These are phyloP conservation scores for Ustilago sp. DNA, from an alignment of 1,284 basidiomycete species.

Conservation along the genomic window DNA sequence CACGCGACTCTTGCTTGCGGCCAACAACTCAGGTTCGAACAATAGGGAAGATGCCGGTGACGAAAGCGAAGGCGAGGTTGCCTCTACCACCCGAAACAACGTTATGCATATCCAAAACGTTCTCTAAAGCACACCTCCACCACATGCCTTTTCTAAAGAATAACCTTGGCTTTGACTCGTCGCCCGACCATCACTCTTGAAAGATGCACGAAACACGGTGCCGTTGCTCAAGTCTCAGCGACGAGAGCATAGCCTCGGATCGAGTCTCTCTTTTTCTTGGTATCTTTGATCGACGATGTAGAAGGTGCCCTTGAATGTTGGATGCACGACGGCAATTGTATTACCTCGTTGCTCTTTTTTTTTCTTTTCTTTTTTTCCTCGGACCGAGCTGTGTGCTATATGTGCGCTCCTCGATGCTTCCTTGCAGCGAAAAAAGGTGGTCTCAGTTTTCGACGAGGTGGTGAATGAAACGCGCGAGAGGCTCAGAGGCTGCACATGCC, in stretches of 20 bases:
- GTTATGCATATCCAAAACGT: slow-evolving; percentile 51
- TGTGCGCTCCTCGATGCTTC: neutral
- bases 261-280: neutral
- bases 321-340: slow-evolving; percentile 3
- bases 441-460: neutral
- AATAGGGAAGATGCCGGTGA: slow-evolving; percentile 14
- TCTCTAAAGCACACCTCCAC: slow-evolving; percentile 13
- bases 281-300: neutral
- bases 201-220: slow-evolving; percentile 2
- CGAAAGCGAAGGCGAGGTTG: neutral
- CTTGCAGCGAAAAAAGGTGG: neutral
- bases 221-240: neutral
- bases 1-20: slow-evolving; percentile 11
- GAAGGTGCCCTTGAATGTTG: neutral
- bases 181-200: neutral
- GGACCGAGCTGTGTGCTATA: neutral
- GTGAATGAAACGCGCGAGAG: too few relatives aligned
- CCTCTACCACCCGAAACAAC: neutral
- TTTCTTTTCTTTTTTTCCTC: neutral
- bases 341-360: neutral
- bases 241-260: neutral
- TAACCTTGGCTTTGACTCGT: neutral
- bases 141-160: neutral
- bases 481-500: too few relatives aligned
- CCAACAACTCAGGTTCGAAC: slow-evolving; percentile 1